Base-by-base conservation (phyloP, 2,329 filamentous ascomycete species). In the Fusarium verrucosum region DNA sequence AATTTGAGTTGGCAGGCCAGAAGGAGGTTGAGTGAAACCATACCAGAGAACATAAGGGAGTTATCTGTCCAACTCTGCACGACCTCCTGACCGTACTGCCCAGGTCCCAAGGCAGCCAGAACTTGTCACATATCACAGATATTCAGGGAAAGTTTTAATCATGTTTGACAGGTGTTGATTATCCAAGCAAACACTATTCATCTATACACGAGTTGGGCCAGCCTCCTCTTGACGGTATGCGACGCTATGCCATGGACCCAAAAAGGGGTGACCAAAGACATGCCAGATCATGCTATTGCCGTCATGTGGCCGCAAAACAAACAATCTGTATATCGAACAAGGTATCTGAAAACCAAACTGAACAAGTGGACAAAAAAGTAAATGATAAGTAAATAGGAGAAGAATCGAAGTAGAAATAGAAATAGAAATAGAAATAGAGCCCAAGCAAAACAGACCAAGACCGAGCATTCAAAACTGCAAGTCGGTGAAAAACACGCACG, bases 241-340 rank as follows among this genome's bases (percentile, higher is more conserved):
- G 38, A 54, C 43, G 57, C 58, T 58, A 50, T 50, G 42, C 37
- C 33, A 42, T 57, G 43, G 41, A 42, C 44, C 46, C 55, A 50
- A 40, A 36, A 25, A 36, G 40, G 30, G 33, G 55, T 50, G 49
- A 51, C 36, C 58, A 54, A 62, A 66, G 56, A 40, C 50, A 46
- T 53, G 41, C 58, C 54, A 62, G 59, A 50, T 52, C 62, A 63
- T 62, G 44, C 43, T 62, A 58, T 62, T 69, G 51, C 66, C 69
- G 58, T 64, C 52, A 57, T 59, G 55, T 69, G 63, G 69, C 70
- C 66, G 49, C 67, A 64, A 69, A 72, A 62, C 70, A 66, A 68
- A 59, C 70, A 76, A 72, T 78, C 73, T 77, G 76, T 83, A 82
- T 83, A 83, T 85, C 79, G 82, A 85, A 85, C 83, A 85, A 85